Percentiles rank a stretch among this genome's conserved stretches.
These are phyloP conservation scores for Colletotrichum brevisporum DNA, from an alignment of 2,329 filamentous ascomycete genomes.

Conservation along the genomic window DNA sequence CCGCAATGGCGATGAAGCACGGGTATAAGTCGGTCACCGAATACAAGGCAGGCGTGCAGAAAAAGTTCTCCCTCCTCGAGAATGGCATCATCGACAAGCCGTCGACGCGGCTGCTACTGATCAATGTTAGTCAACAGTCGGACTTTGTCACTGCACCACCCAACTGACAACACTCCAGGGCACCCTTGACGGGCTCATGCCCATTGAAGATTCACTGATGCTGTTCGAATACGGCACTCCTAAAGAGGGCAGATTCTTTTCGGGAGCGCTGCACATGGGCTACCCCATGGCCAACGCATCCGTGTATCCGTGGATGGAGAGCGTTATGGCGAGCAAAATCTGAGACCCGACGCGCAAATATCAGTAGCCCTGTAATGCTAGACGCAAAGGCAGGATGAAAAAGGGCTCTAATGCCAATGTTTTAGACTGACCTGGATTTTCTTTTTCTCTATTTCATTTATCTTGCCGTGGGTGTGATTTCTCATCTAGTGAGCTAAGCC, in stretches of 20 bases:
- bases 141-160: neutral
- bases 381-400: neutral
- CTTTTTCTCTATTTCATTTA: neutral
- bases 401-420: neutral
- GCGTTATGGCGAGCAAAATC: slow-evolving; percentile 58
- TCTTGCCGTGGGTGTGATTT: neutral
- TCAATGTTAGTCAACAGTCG: slow-evolving; percentile 64
- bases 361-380: neutral
- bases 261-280: slow-evolving; percentile 75
- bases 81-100: slow-evolving; percentile 69
- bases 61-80: slow-evolving; percentile 74
- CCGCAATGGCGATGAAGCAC: slow-evolving; percentile 73
- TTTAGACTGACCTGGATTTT: neutral
- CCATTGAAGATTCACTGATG: slow-evolving; percentile 77
- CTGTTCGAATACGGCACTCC: slow-evolving; percentile 75
- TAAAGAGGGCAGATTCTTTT: slow-evolving; percentile 75
- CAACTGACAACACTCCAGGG: slow-evolving; percentile 57
- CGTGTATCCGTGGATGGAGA: slow-evolving; percentile 75
- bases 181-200: slow-evolving; percentile 74
- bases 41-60: slow-evolving; percentile 67
- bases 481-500: neutral
- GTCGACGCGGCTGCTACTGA: slow-evolving; percentile 69
- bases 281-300: slow-evolving; percentile 72
- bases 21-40: slow-evolving; percentile 71
- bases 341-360: neutral